Evolutionary conservation across 176 grass and related monocot genomes (phyloP).

Genomic region (Lolium perenne): DNA sequence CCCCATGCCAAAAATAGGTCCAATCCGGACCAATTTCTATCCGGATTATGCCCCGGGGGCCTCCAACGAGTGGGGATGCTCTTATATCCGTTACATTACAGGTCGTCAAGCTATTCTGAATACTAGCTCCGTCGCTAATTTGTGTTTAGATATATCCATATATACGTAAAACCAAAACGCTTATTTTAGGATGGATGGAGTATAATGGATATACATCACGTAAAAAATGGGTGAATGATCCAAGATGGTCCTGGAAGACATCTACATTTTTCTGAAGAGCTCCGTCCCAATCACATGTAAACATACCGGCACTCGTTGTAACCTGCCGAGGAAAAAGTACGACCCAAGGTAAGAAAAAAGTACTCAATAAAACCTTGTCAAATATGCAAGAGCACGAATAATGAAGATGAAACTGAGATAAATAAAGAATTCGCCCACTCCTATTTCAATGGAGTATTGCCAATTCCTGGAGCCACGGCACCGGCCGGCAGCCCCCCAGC

Average conservation of each 20-base stretch:
- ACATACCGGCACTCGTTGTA: constrained; percentile 31
- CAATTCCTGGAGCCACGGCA: no score
- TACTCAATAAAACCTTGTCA: not conserved
- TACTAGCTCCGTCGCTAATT: no score
- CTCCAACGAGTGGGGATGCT: no score
- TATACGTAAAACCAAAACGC: no score
- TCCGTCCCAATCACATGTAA: constrained; percentile 12
- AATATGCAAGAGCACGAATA: not conserved
- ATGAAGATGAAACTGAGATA: not conserved
- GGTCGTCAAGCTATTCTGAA: no score
- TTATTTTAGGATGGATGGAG: no score
- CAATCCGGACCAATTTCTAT: no score
- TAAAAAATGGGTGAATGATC: not conserved
- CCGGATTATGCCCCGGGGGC: no score
- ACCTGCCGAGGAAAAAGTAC: constrained; percentile 8
- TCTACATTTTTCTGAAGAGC: not conserved
- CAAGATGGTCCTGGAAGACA: not conserved
- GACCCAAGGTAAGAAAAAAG: not conserved
- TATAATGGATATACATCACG: not conserved
- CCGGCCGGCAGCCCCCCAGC: no score
- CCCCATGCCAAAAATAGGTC: no score
- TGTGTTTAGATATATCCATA: no score
- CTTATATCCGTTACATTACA: no score
- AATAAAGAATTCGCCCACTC: not conserved
- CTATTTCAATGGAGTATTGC: not conserved